Conservation (phyloP, 495 filamentous ascomycete genomes). For the Hyaloscypha finlandica region DNA sequence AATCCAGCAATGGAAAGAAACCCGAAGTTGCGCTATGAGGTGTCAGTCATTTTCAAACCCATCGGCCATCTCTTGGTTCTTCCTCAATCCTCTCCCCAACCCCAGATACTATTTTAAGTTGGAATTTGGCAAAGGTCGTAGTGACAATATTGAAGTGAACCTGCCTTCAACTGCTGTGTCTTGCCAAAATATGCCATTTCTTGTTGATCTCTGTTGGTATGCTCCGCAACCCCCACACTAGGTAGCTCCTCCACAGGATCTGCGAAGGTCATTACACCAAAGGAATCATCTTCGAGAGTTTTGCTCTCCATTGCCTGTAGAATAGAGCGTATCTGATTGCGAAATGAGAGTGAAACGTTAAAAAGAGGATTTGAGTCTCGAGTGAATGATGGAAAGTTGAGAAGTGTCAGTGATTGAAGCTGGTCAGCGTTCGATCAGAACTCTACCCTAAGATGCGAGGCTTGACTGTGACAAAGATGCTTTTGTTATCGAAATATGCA, state of each 20-base stretch:
- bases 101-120: no score
- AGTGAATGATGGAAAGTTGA: no score
- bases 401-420: no score
- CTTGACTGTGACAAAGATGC: no score
- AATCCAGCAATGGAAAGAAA: conserved; percentile 20
- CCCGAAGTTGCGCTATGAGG: conserved; percentile 12
- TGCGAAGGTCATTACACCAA: not conserved
- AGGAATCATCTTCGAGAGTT: not conserved
- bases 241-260: not conserved
- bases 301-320: not conserved
- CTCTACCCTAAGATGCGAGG: no score
- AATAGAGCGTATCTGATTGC: no score
- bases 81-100: not conserved
- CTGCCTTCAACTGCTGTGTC: conserved; percentile 20
- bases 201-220: conserved; percentile 7
- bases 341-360: no score
- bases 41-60: not conserved
- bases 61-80: not conserved
- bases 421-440: no score
- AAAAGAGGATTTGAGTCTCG: no score
- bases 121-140: no score
- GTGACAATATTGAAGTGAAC: conserved; percentile 1
- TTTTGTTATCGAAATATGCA: no score
- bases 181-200: conserved; percentile 17
- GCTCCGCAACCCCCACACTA: not conserved